Evolutionary conservation across 1,284 basidiomycete species (phyloP), one percentile per base, ranked within the genome.

Genomic region (Cutaneotrichosporon daszewskae): DNA sequence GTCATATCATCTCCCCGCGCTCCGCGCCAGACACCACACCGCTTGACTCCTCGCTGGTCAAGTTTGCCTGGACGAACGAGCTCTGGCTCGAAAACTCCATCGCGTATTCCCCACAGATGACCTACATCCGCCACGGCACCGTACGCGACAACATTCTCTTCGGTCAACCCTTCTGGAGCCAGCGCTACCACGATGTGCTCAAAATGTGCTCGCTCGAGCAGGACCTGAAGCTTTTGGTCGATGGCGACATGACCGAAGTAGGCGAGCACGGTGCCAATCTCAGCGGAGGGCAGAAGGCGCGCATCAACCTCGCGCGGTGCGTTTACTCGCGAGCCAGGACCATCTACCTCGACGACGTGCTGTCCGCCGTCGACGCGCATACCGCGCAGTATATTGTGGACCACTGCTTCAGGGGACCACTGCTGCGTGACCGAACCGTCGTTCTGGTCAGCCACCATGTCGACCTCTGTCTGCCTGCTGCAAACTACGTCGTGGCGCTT

Each of bases 261-360:
- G 88, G 88, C 20, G 88, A 90, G 68, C 81, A 84, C 54, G 87
- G 87, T 5, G 80, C 85, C 42, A 85, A 51, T 37, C 40, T 81
- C 37, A 65, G 58, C 20, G 68, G 72, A 25, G 67, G 68, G 2
- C 73, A 73, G 45, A 64, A 86, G 75, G 87, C 87, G 25, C 80
- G 88, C 16, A 79, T 91, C 12, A 85, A 82, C 5, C 72, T 91
- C 9, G 87, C 87, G 2, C 75, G 87, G 3, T 85, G 84, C 1
- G 80, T 85, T 1, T 91, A 89, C 61, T 85, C 84, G 0, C 72
- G 77, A 0, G 78, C 84, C 0, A 80, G 83, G 47, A 79, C 88
- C 27, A 76, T 88, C 23, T 71, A 65, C 37, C 53, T 71, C 6
- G 71, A 73, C 50, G 70, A 72, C 29, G 55, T 68, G 16, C 53